Evolutionary conservation across 176 grass and related monocot species (phyloP), one percentile per base, ranked within the genome.

Genomic region (Dactylis glomerata): DNA sequence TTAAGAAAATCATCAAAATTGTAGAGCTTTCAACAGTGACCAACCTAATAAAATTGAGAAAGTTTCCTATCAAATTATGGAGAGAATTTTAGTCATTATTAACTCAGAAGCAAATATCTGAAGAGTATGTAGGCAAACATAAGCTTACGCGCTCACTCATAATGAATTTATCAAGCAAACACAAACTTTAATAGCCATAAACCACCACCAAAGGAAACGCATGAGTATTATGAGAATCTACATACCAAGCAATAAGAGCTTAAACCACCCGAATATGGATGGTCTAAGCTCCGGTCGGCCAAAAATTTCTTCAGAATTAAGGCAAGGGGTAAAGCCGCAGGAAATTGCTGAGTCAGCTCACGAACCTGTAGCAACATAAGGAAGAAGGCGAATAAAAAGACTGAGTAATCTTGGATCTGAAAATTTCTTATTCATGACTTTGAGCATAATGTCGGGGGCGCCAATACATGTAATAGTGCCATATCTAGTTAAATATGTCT

Each of bases 201-300:
- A 84, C 46, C 52, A 7, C 42, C 20, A 68, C 44, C 9, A 63
- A 80, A 81, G 31, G 20, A 75, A 80, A 31, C 26, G 11, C 22
- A 68, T 19, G 31, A 14, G 10, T 62, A 63, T 77, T 36, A 58
- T 34, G n/a, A 82, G 71, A 79, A 74, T 77, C 22, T 44, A 80
- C 79, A 83, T 89, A 98, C 96, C 93, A 95, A 88, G 92, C 96
- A 98, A 61, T 98, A 95, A 46, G 96, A 98, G 88, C 96, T 98
- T 89, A 98, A 78, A 81, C 93, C 96, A 50, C 96, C 96, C 32
- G 96, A 98, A 92, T 98, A 98, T 58, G 96, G 82, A 75, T 93
- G 93, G 41, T 98, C 96, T 84, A 98, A 90, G 90, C 91, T 98
- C 64, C 96, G 79, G 81, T 98, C 93, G 75, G 96, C 89, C 82